Evolutionary conservation across 2,329 filamentous ascomycete genomes (phyloP).

Genomic region (Penicillium sp.): DNA sequence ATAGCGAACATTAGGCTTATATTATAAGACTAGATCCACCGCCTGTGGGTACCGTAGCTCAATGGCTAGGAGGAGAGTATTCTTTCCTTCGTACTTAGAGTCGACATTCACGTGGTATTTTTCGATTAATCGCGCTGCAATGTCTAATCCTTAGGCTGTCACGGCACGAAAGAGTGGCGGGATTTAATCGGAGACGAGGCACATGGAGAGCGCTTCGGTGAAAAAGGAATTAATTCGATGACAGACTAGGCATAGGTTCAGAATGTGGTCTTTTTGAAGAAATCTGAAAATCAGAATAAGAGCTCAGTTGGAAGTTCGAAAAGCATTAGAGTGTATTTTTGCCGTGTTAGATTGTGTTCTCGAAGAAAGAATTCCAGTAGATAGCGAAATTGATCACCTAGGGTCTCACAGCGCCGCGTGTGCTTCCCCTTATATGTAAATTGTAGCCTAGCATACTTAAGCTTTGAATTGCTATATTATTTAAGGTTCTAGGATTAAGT

Average conservation of each 20-base stretch:
- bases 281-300: not conserved
- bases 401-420: not conserved
- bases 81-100: not conserved
- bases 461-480: no score
- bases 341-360: not conserved
- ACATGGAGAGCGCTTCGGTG: not conserved
- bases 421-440: not conserved
- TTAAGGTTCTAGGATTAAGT: no score
- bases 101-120: not conserved
- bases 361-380: not conserved
- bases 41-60: not conserved
- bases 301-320: not conserved
- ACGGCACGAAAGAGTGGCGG: not conserved
- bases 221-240: not conserved
- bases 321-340: not conserved
- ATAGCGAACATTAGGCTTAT: not conserved
- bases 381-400: not conserved
- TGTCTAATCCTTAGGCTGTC: not conserved
- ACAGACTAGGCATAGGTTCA: not conserved
- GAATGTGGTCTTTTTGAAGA: not conserved
- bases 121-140: not conserved
- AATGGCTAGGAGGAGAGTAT: not conserved
- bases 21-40: not conserved
- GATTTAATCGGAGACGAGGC: not conserved
- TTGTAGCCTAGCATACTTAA: not conserved